Conservation (phyloP, 2,329 filamentous ascomycete species). For the Nigrospora oryzae region DNA sequence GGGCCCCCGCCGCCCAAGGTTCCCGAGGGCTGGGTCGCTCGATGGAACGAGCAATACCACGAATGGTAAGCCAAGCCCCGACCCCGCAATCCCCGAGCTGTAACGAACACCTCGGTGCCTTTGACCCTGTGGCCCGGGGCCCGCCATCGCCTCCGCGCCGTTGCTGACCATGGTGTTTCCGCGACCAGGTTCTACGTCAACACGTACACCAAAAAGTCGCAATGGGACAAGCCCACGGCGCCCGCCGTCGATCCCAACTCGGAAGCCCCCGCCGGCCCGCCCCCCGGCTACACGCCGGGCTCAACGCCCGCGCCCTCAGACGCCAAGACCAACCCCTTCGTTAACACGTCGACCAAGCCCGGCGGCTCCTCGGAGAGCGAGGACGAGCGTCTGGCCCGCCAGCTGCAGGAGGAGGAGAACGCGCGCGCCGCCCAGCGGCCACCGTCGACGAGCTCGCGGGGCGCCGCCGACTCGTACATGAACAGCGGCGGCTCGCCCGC, state of each 20-base stretch:
- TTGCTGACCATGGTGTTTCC: too few relatives aligned
- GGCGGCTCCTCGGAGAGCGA: conserved; percentile 7
- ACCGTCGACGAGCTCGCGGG: neutral
- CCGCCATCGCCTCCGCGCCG: too few relatives aligned
- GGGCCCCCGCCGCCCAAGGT: conserved; percentile 50
- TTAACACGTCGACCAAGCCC: conserved; percentile 22
- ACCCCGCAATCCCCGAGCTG: neutral
- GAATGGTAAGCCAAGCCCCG: conserved; percentile 48
- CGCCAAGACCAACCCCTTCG: conserved; percentile 67
- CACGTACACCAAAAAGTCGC: conserved; percentile 75
- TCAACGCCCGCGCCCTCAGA: conserved; percentile 35
- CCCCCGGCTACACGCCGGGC: conserved; percentile 56
- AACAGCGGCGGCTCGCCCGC: conserved; percentile 14
- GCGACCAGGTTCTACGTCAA: conserved; percentile 77
- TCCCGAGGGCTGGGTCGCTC: conserved; percentile 76
- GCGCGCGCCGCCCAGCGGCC: conserved; percentile 36
- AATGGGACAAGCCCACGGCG: conserved; percentile 78
- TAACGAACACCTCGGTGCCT: neutral
- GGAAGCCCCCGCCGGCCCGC: conserved; percentile 46
- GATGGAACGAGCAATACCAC: conserved; percentile 82
- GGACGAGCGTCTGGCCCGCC: conserved; percentile 51
- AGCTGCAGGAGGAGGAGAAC: conserved; percentile 79
- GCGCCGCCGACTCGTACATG: conserved; percentile 23
- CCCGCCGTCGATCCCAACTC: conserved; percentile 49
- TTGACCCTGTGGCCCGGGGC: too few relatives aligned